These are phyloP conservation scores for Xylaria curta DNA, from an alignment of 495 filamentous ascomycete genomes.

Conservation along the genomic window DNA sequence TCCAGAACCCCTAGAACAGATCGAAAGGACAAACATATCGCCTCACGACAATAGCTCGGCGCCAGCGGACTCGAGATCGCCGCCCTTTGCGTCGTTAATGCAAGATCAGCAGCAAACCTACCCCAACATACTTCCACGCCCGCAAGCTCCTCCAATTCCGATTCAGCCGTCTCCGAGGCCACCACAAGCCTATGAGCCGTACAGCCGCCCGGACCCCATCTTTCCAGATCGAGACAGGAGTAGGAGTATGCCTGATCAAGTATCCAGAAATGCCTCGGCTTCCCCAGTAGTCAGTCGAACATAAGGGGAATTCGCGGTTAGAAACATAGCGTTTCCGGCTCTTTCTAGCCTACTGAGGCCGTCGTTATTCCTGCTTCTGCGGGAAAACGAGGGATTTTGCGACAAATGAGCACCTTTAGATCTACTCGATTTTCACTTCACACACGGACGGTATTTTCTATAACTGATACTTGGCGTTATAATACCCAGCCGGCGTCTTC, in stretches of 20 bases:
- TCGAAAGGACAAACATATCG: conserved; percentile 39
- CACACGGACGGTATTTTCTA: conserved; percentile 25
- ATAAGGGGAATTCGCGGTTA: conserved; percentile 15
- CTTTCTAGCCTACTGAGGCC: conserved; percentile 16
- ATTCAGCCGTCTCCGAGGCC: conserved; percentile 37
- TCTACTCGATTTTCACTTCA: conserved; percentile 20
- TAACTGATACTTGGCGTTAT: conserved; percentile 28
- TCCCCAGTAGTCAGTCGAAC: conserved; percentile 40
- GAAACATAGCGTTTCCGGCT: conserved; percentile 20
- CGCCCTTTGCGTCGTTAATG: conserved; percentile 33
- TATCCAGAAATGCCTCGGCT: conserved; percentile 35
- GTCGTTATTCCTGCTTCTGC: conserved; percentile 21
- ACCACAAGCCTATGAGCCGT: conserved; percentile 34
- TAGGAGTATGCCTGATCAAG: conserved; percentile 36
- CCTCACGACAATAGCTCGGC: conserved; percentile 35
- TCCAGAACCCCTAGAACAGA: conserved; percentile 39
- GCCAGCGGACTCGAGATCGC: conserved; percentile 37
- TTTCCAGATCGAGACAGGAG: conserved; percentile 42
- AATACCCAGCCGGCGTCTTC: conserved; percentile 33
- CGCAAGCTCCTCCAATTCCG: conserved; percentile 32
- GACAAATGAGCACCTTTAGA: conserved; percentile 20
- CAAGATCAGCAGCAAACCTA: conserved; percentile 35
- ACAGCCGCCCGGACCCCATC: conserved; percentile 38
- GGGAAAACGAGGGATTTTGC: conserved; percentile 22
- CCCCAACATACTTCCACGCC: conserved; percentile 38